Percentiles rank a stretch among this genome's conserved stretches.
phyloP scores from a whole-genome alignment of 1,139 yeast genomes.

The Blastobotrys petasosporus region DNA sequence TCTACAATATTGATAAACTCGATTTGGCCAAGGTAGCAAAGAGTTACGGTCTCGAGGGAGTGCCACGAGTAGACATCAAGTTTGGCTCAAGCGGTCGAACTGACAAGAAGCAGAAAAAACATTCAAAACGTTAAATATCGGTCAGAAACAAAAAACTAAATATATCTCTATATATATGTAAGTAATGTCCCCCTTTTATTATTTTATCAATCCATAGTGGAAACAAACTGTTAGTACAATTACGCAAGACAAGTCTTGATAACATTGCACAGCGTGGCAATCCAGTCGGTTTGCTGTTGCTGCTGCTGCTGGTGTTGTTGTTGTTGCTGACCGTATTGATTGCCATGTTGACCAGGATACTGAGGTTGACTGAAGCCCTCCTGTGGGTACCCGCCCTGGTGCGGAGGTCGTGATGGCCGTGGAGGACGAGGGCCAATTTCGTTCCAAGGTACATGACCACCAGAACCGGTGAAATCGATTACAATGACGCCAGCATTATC shows the following conservation, averaged over 20 bases:
- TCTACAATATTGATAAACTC: conserved; percentile 89
- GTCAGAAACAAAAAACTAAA: not conserved
- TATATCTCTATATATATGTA: not conserved
- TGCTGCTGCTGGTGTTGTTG: conserved; percentile 27
- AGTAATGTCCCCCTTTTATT: not conserved
- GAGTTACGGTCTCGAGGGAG: conserved; percentile 89
- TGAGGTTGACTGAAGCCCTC: conserved; percentile 15
- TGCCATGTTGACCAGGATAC: conserved; percentile 21
- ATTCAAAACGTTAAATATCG: not conserved
- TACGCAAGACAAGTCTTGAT: conserved; percentile 12
- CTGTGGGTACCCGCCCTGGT: conserved; percentile 20
- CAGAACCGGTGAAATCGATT: conserved; percentile 52
- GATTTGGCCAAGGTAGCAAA: conserved; percentile 93
- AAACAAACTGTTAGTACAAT: not conserved
- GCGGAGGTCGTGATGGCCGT: conserved; percentile 17
- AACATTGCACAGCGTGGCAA: conserved; percentile 19
- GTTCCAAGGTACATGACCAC: conserved; percentile 27
- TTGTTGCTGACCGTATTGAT: conserved; percentile 21
- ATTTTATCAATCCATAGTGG: not conserved
- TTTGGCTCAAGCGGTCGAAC: conserved; percentile 88
- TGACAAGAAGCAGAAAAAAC: conserved; percentile 15
- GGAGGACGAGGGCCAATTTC: conserved; percentile 20
- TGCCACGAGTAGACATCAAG: conserved; percentile 94
- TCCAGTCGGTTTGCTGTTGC: conserved; percentile 22
- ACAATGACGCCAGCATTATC: conserved; percentile 77